phyloP scores from a whole-genome alignment of 352 stramenopile genomes.

The Poterioochromonas sp. region DNA sequence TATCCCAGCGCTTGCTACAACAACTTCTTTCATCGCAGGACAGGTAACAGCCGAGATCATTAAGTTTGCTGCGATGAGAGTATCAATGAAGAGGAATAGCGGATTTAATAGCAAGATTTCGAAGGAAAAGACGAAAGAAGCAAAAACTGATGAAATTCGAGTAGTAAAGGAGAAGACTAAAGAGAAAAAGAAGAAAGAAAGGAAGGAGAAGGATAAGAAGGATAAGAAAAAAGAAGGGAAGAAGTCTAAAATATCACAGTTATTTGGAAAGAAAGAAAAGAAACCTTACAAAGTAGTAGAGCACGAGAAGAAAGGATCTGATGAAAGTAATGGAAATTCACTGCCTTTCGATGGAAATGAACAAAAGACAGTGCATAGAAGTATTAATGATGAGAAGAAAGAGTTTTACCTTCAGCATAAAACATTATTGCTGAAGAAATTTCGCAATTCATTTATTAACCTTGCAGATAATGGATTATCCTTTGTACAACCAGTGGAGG shows the following conservation, averaged over 20 bases:
- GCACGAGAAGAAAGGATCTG: too few species aligned
- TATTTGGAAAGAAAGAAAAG: too few species aligned
- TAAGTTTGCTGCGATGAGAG: slow-evolving; percentile 59
- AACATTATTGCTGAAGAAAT: slow-evolving; percentile 70
- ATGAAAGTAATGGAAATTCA: too few species aligned
- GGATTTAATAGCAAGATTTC: background rate
- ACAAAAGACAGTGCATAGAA: background rate
- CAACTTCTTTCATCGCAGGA: slow-evolving; percentile 95
- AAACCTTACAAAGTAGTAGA: too few species aligned
- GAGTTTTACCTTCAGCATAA: slow-evolving; percentile 50
- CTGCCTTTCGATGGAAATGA: background rate
- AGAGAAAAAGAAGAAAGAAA: background rate
- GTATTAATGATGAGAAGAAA: background rate
- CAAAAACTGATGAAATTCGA: too few species aligned
- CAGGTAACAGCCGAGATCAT: slow-evolving; percentile 88
- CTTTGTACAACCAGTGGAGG: slow-evolving; percentile 49
- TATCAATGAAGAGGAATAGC: background rate
- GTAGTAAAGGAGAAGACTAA: too few species aligned
- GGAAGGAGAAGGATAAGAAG: background rate
- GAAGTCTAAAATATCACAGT: too few species aligned
- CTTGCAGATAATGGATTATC: slow-evolving; percentile 89
- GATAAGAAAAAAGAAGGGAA: too few species aligned
- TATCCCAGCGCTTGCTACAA: slow-evolving; percentile 99
- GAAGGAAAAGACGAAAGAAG: background rate
- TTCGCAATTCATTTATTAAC: slow-evolving; percentile 95